Base-by-base conservation (phyloP, 1,139 yeast species). In the Saccharomyces hybrid region DNA sequence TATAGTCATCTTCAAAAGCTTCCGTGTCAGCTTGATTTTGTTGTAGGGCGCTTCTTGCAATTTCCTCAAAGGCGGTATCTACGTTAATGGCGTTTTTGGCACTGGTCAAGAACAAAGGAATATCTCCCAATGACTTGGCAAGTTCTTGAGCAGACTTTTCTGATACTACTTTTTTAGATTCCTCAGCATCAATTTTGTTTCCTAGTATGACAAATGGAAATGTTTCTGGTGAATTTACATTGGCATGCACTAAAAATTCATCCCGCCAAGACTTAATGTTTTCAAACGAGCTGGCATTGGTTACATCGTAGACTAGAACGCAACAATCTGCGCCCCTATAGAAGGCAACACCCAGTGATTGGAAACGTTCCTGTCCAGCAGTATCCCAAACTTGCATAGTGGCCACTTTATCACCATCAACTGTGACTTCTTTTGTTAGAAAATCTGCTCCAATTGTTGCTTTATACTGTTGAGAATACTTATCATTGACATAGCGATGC, bases 361-460 rank as follows among this genome's bases (percentile, higher is more conserved):
- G 99, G 77, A 93, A 93, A 63, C 99, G 78, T 73, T 93, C 99
- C 75, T 93, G 99, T 30, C 99, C 99, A 2, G 99, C 99, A 48
- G 99, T 93, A 70, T 93, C 99, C 99, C 99, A 93, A 54, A 93
- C 88, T 77, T 93, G 97, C 76, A 85, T 78, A 3, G 90, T 84
- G 14, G 86, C 91, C 54, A 81, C 80, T 67, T 84, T 84, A 52
- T 66, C 68, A 69, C 85, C 93, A 70, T 93, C 98, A 56, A 93
- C 80, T 28, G 79, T 75, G 56, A 93, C 82, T 68, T 93, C 98
- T 70, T 91, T 91, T 48, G 98, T 93, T 60, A 91, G 78, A 68
- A 93, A 93, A 71, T 93, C 99, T 3, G 98, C 99, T 7, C 99
- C 99, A 62, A 93, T 93, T 23, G 99, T 93, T 30, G 99, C 98